phyloP scores from a whole-genome alignment of 1,139 yeast genomes.

The Pichia sp. region DNA sequence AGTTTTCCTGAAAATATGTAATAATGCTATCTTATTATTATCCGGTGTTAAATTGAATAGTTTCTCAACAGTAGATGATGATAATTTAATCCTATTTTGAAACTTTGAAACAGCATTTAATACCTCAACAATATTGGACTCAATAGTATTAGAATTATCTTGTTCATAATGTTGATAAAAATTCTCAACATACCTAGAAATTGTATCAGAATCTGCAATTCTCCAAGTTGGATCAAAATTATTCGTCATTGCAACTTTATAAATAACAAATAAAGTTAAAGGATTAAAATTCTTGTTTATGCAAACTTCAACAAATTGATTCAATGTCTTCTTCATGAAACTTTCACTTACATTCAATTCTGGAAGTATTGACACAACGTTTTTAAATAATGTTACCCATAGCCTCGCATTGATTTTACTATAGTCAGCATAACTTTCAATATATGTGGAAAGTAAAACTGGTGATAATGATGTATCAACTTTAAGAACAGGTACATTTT shows the following conservation, averaged over 20 bases:
- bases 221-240: constrained; percentile 4
- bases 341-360: not conserved
- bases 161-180: not conserved
- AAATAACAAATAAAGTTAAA: constrained; percentile 1
- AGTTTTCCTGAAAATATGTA: constrained; percentile 2
- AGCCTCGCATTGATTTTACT: not conserved
- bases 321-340: not conserved
- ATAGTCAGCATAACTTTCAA: not conserved
- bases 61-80: not conserved
- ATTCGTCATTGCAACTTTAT: constrained; percentile 4
- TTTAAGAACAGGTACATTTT: too few species aligned
- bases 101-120: constrained; percentile 1
- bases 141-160: not conserved
- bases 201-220: not conserved
- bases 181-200: not conserved
- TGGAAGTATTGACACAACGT: not conserved
- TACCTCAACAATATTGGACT: not conserved
- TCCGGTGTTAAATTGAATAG: constrained; percentile 2
- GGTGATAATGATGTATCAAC: too few species aligned
- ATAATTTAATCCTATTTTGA: constrained; percentile 4
- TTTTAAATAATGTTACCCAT: constrained; percentile 4
- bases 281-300: not conserved
- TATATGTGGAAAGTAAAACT: too few species aligned
- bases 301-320: constrained; percentile 2
- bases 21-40: constrained; percentile 1